Percentiles rank a stretch among this genome's conserved stretches.
These are phyloP conservation scores for Phytophthora megakarya DNA, from an alignment of 352 stramenopile genomes.

Conservation along the genomic window DNA sequence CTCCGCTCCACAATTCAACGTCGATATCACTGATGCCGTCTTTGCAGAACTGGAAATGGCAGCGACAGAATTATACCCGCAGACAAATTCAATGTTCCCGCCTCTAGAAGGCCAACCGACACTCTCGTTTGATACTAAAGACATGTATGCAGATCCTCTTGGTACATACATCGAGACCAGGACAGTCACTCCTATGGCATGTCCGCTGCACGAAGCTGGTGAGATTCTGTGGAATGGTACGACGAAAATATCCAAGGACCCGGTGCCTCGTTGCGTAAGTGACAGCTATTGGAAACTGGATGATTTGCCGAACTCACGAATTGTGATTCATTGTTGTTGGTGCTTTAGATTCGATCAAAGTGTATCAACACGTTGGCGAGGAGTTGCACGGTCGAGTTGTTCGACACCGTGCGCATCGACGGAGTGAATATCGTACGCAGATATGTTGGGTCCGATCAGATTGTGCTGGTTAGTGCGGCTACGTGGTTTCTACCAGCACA, in stretches of 20 bases:
- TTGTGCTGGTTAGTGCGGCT: slow-evolving; percentile 23
- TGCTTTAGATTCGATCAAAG: slow-evolving; percentile 10
- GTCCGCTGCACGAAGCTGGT: slow-evolving; percentile 17
- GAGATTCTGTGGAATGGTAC: slow-evolving; percentile 26
- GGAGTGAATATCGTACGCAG: slow-evolving; percentile 27
- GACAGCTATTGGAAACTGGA: background rate
- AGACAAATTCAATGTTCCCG: slow-evolving; percentile 19
- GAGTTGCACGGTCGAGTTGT: slow-evolving; percentile 27
- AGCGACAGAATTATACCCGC: slow-evolving; percentile 1
- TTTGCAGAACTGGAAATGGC: slow-evolving; percentile 18
- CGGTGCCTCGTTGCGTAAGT: slow-evolving; percentile 23
- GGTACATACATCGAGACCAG: slow-evolving; percentile 26
- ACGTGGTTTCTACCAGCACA: slow-evolving; percentile 23
- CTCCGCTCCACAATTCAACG: background rate
- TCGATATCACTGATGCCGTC: slow-evolving; percentile 14
- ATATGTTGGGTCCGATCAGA: slow-evolving; percentile 19
- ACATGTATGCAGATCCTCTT: slow-evolving; percentile 3
- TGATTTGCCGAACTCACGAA: background rate
- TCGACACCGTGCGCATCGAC: slow-evolving; percentile 15
- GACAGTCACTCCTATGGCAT: slow-evolving; percentile 23
- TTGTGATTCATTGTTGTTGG: background rate
- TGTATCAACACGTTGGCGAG: slow-evolving; percentile 20
- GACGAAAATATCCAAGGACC: slow-evolving; percentile 11
- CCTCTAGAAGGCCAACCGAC: background rate
- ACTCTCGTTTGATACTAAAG: slow-evolving; percentile 9